phyloP scores from a whole-genome alignment of 2,329 filamentous ascomycete species.

The Ophiosphaerella herpotricha region DNA sequence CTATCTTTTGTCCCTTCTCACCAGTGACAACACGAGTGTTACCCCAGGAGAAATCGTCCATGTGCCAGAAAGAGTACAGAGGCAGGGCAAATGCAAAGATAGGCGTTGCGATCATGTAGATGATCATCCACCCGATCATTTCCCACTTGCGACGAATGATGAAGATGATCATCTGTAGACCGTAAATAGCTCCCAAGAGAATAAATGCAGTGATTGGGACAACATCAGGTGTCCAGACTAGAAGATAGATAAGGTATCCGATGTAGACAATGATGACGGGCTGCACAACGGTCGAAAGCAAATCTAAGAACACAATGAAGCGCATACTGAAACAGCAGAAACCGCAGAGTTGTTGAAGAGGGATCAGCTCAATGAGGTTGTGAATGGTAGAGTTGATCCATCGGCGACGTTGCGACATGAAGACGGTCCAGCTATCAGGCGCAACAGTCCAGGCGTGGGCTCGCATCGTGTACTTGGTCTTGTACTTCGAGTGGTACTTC shows the following conservation, averaged over 20 bases:
- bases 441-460: slow-evolving; percentile 97
- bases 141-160: slow-evolving; percentile 97
- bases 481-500: slow-evolving; percentile 91
- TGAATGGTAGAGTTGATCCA: slow-evolving; percentile 99
- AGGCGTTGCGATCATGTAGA: slow-evolving; percentile 89
- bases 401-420: slow-evolving; percentile 95
- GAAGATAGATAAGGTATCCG: slow-evolving; percentile 79
- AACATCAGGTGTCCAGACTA: slow-evolving; percentile 64
- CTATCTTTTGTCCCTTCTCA: slow-evolving; percentile 87
- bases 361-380: slow-evolving; percentile 94
- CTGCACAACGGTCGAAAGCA: slow-evolving; percentile 88
- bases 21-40: slow-evolving; percentile 97
- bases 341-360: slow-evolving; percentile 90
- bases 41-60: slow-evolving; percentile 99
- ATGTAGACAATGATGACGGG: slow-evolving; percentile 91
- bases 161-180: slow-evolving; percentile 96
- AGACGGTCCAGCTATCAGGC: slow-evolving; percentile 90
- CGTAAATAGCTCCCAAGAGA: slow-evolving; percentile 92
- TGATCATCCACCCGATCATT: slow-evolving; percentile 99
- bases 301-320: slow-evolving; percentile 93
- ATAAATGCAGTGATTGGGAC: slow-evolving; percentile 88
- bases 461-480: slow-evolving; percentile 94
- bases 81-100: slow-evolving; percentile 90
- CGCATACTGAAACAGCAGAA: slow-evolving; percentile 99
- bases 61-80: slow-evolving; percentile 97